phyloP scores from a whole-genome alignment of 495 filamentous ascomycete genomes.

The Staphylotrichum longicolle region DNA sequence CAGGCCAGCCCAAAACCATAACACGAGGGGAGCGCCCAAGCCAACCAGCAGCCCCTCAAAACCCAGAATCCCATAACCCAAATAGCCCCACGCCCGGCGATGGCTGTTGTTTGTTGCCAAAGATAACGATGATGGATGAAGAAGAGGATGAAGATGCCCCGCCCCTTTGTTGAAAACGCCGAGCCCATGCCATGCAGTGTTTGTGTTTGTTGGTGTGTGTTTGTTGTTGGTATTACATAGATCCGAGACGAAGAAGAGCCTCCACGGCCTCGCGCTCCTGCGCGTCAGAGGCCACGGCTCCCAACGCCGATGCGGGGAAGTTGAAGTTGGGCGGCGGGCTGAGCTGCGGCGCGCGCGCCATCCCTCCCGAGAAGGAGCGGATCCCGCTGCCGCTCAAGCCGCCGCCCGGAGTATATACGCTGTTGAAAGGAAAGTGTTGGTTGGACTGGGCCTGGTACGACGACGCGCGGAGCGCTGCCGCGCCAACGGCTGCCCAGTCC shows the following conservation, averaged over 20 bases:
- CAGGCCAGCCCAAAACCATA: constrained; percentile 15
- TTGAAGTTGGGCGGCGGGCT: constrained; percentile 39
- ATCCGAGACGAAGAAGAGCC: constrained; percentile 79
- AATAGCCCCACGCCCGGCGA: constrained; percentile 21
- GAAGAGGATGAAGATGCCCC: constrained; percentile 15
- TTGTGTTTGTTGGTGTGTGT: constrained; percentile 13
- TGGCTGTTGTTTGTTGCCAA: constrained; percentile 15
- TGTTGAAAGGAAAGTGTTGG: constrained; percentile 40
- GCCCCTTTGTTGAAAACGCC: constrained; percentile 44
- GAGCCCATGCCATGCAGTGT: constrained; percentile 38
- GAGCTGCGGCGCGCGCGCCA: constrained; percentile 48
- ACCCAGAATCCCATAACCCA: constrained; percentile 15
- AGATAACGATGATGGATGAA: constrained; percentile 8
- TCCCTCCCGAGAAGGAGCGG: constrained; percentile 50
- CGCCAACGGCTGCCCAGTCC: constrained; percentile 90
- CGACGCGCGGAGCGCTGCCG: constrained; percentile 73
- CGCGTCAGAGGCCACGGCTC: constrained; percentile 51
- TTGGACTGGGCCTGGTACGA: constrained; percentile 50
- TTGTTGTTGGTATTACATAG: constrained; percentile 62
- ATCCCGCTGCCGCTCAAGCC: constrained; percentile 35
- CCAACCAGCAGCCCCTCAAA: constrained; percentile 13
- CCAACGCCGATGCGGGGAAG: constrained; percentile 47
- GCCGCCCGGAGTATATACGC: constrained; percentile 41
- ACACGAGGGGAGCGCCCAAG: constrained; percentile 9
- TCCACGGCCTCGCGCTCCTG: constrained; percentile 84